These are phyloP conservation scores for Cyberlindnera veronae DNA, from an alignment of 805 yeast species.

Conservation along the genomic window DNA sequence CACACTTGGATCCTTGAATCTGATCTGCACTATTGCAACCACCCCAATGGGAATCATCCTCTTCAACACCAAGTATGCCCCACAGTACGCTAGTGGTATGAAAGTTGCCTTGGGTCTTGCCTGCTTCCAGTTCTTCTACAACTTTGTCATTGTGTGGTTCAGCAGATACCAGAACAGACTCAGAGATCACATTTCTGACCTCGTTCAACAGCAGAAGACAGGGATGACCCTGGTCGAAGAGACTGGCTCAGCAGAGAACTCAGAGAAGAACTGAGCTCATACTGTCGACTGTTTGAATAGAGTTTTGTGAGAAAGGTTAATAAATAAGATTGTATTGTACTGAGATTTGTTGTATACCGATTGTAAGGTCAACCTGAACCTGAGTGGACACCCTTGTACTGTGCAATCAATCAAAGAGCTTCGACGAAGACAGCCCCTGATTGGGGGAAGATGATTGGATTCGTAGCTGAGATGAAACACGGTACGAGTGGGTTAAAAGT, in stretches of 20 bases:
- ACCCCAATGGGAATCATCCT: slow-evolving; percentile 17
- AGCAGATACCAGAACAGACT: slow-evolving; percentile 22
- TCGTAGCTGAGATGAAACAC: too few relatives aligned
- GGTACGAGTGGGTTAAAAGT: too few relatives aligned
- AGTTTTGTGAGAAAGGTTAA: too few relatives aligned
- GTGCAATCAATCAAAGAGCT: too few relatives aligned
- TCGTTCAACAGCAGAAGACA: not conserved
- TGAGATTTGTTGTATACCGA: too few relatives aligned
- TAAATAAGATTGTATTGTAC: too few relatives aligned
- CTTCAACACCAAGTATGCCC: slow-evolving; percentile 22
- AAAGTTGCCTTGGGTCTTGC: slow-evolving; percentile 13
- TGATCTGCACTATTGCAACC: slow-evolving; percentile 15
- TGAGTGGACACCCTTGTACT: too few relatives aligned
- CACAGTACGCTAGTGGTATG: slow-evolving; percentile 17
- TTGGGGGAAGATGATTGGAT: too few relatives aligned
- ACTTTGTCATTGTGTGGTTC: slow-evolving; percentile 19
- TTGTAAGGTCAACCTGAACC: too few relatives aligned
- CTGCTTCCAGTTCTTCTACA: slow-evolving; percentile 12
- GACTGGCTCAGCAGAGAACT: not conserved
- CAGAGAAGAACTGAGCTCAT: not conserved
- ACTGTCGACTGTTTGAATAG: too few relatives aligned
- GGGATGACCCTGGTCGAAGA: not conserved
- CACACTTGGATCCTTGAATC: slow-evolving; percentile 23
- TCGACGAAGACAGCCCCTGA: too few relatives aligned
- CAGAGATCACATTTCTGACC: slow-evolving; percentile 13